Percentiles rank a stretch among this genome's conserved stretches.
Conservation (phyloP, 1,284 basidiomycete genomes). For the Heterobasidion occidentale region DNA sequence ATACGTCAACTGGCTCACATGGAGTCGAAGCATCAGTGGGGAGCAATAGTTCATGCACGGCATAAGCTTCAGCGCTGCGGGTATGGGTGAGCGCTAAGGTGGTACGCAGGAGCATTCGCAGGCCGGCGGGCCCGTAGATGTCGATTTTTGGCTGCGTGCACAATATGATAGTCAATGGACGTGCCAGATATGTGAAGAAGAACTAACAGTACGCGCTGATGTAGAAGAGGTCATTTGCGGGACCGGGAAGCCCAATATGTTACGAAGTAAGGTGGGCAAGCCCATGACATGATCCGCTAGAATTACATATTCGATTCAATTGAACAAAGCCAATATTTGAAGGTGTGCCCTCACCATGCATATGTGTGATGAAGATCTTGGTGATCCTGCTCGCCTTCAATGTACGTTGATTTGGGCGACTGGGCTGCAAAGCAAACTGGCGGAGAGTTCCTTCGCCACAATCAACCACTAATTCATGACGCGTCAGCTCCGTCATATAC, state of each 20-base stretch:
- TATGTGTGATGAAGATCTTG: conserved; percentile 84
- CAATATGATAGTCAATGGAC: conserved; percentile 5
- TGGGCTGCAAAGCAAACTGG: conserved; percentile 36
- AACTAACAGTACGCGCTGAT: conserved; percentile 12
- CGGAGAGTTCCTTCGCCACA: conserved; percentile 79
- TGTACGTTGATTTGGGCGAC: conserved; percentile 16
- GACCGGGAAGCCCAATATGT: conserved; percentile 40
- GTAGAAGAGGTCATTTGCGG: conserved; percentile 15
- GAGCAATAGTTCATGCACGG: conserved; percentile 77
- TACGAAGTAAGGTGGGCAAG: conserved; percentile 65
- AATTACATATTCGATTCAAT: not conserved
- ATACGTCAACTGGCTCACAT: conserved; percentile 30
- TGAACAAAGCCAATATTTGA: not conserved
- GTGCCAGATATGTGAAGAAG: not conserved
- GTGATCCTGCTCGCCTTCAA: conserved; percentile 49
- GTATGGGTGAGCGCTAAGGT: conserved; percentile 67
- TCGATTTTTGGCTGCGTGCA: conserved; percentile 50
- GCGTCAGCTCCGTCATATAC: conserved; percentile 2
- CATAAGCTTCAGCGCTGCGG: conserved; percentile 58
- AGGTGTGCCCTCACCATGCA: conserved; percentile 54
- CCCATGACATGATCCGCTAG: conserved; percentile 80
- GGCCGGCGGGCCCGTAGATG: conserved; percentile 78
- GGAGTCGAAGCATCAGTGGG: conserved; percentile 38
- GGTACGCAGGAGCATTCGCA: conserved; percentile 74
- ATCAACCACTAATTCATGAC: conserved; percentile 60